Conservation (phyloP, 78 protist species). For the Dictyostelium purpureum region DNA sequence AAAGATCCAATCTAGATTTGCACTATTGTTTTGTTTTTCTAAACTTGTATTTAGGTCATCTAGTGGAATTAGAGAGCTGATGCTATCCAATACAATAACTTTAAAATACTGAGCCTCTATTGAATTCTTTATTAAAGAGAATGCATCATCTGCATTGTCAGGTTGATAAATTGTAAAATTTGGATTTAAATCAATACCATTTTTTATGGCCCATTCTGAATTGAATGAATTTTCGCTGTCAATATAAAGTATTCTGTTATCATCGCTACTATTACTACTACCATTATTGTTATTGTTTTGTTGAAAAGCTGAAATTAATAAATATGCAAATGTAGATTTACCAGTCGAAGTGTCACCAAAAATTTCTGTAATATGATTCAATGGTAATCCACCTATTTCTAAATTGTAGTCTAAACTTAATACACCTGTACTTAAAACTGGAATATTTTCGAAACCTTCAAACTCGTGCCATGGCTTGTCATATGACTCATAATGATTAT, state of each 20-base stretch:
- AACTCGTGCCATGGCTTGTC: constrained; percentile 31
- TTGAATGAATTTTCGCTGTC: constrained; percentile 64
- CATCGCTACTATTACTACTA: neutral
- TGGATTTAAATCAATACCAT: neutral
- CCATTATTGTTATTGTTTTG: neutral
- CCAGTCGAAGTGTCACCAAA: constrained; percentile 60
- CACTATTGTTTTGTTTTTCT: neutral
- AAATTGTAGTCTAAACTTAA: constrained; percentile 25
- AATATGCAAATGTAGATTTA: constrained; percentile 34
- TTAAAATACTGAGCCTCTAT: neutral
- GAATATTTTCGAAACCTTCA: constrained; percentile 40
- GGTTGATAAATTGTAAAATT: constrained; percentile 27
- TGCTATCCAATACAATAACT: constrained; percentile 27
- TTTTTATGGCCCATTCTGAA: constrained; percentile 33
- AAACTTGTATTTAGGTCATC: neutral
- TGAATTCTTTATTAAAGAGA: constrained; percentile 2
- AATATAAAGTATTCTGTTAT: neutral
- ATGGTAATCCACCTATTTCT: constrained; percentile 48
- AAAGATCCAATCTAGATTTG: neutral
- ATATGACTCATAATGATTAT: constrained; percentile 35
- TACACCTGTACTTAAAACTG: constrained; percentile 8
- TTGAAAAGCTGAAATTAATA: neutral
- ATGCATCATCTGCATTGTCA: constrained; percentile 27
- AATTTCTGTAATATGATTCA: constrained; percentile 38
- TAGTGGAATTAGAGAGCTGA: neutral